Conservation (phyloP, 768 basidiomycete species). For the Tylopilus balloui region DNA sequence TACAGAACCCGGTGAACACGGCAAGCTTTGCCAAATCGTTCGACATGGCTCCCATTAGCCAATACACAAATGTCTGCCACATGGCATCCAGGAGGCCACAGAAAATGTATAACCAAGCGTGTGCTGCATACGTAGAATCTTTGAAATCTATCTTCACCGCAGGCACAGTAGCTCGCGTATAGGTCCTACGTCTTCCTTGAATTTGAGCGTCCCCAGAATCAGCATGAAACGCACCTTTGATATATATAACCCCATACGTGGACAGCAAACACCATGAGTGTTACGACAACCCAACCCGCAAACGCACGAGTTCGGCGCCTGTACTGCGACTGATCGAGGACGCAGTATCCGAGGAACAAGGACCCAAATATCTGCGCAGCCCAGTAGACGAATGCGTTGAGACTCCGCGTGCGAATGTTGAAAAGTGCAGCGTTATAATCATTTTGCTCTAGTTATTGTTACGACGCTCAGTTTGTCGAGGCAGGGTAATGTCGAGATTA, state of each 20-base stretch:
- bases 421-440: slow-evolving; percentile 77
- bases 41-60: slow-evolving; percentile 83
- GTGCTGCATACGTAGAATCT: slow-evolving; percentile 49
- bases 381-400: slow-evolving; percentile 83
- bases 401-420: slow-evolving; percentile 70
- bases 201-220: background rate
- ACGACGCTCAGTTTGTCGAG: slow-evolving; percentile 6
- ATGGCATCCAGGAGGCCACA: slow-evolving; percentile 75
- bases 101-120: slow-evolving; percentile 62
- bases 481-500: background rate
- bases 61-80: slow-evolving; percentile 83
- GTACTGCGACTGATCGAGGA: slow-evolving; percentile 57
- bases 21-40: slow-evolving; percentile 79
- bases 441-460: slow-evolving; percentile 57
- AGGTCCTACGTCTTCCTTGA: slow-evolving; percentile 35
- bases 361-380: slow-evolving; percentile 73
- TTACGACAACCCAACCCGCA: slow-evolving; percentile 58
- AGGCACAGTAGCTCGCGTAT: slow-evolving; percentile 52
- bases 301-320: slow-evolving; percentile 69
- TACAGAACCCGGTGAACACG: slow-evolving; percentile 78
- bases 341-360: slow-evolving; percentile 53
- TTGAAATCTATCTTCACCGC: slow-evolving; percentile 59
- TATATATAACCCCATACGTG: slow-evolving; percentile 78
- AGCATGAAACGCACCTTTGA: slow-evolving; percentile 49
- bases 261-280: slow-evolving; percentile 60